These are phyloP conservation scores for Carex pumila DNA, from an alignment of 176 grass and related monocot genomes.

Conservation along the genomic window DNA sequence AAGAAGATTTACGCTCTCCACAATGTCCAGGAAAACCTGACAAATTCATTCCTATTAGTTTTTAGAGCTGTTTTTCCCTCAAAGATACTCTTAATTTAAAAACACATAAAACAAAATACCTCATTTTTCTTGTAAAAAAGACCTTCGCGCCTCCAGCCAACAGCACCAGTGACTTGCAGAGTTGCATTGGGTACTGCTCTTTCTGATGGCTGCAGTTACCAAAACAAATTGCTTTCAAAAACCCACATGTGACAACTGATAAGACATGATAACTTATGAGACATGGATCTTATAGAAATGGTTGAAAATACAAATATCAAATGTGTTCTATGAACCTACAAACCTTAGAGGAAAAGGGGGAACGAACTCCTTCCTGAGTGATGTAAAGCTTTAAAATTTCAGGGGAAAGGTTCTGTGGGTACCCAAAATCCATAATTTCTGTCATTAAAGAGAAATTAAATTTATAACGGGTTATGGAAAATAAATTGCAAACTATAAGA, in stretches of 20 bases:
- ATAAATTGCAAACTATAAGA: background rate
- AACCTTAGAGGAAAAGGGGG: conserved; percentile 98
- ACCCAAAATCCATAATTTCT: conserved; percentile 99
- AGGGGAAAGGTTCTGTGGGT: conserved; percentile 95
- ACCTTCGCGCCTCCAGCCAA: conserved; percentile 98
- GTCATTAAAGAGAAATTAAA: conserved; percentile 13
- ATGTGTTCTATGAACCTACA: background rate
- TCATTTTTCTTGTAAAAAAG: conserved; percentile 99
- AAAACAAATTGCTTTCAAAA: conserved; percentile 20
- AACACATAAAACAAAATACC: conserved; percentile 23
- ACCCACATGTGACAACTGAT: background rate
- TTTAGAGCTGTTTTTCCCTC: conserved; percentile 1
- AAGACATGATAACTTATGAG: background rate
- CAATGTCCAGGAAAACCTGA: conserved; percentile 99
- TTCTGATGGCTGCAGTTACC: conserved; percentile 56
- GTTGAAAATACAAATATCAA: background rate
- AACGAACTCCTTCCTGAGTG: conserved; percentile 92
- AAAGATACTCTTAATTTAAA: background rate
- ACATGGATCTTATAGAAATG: background rate
- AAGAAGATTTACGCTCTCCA: conserved; percentile 99
- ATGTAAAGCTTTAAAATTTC: conserved; percentile 99
- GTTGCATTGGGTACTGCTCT: conserved; percentile 95
- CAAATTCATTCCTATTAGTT: conserved; percentile 11
- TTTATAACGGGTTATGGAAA: background rate
- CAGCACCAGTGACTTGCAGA: conserved; percentile 94